Base-by-base conservation (phyloP, 1,139 yeast species). In the Starmera stellimalicola region DNA sequence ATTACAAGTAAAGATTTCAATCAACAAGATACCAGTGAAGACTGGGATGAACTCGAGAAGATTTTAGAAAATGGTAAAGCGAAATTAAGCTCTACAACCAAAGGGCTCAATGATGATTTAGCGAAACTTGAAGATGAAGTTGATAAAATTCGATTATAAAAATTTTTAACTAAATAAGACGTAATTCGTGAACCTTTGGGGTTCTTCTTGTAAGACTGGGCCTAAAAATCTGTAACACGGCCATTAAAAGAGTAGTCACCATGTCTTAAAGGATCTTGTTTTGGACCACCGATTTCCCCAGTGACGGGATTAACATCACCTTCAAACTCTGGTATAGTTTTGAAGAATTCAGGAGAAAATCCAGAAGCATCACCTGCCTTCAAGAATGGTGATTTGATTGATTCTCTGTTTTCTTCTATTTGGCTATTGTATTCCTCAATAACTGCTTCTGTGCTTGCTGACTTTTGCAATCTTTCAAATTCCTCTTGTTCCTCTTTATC, bases 241-340 rank as follows among this genome's bases (percentile, higher is more conserved):
- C 98, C 98, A 53, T 91, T 88, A 55, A 79, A 93, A 4, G 95
- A 77, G 74, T 94, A 93, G 49, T 93, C 99, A 29, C 88, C 91
- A 52, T 85, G 94, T 48, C 77, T 75, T 45, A 85, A 65, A 1
- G 99, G 99, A 51, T 93, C 97, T 56, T 91, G 97, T 51, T 93
- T 93, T n/a, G 99, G 99, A 0, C 98, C 99, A 27, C 95, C 95
- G 22, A 79, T 66, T 58, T 93, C 99, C 2, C 98, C 98, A 1
- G 97, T 88, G 38, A 67, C 69, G 0, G 99, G 99, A 51, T 91
- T 91, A 24, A 70, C 76, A 40, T 88, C 91, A 2, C 99, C 99
- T 57, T 88, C 96, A 51, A 91, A 91, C 48, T 93, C 99, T 1
- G 95, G 95, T 36, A 85, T 78, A 5, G 87, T 80, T 55, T 79